Conservation (phyloP, 345 rosid genomes). For the Arabis alpina region DNA sequence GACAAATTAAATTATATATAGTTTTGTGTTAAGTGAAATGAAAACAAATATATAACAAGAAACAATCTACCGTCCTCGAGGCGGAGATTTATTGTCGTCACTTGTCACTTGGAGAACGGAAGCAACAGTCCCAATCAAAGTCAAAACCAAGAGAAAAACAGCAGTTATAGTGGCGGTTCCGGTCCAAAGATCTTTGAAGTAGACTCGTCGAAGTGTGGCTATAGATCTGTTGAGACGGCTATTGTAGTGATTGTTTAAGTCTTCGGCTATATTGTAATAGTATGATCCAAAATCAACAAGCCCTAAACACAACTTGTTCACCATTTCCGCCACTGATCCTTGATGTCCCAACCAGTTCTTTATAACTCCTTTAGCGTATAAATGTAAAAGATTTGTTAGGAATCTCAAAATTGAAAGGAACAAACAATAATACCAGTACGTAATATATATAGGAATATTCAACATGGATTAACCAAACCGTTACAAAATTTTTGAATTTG, state of each 20-base stretch:
- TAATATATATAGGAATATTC: too few relatives aligned
- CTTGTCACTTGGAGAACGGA: slow-evolving; percentile 33
- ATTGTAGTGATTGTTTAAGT: slow-evolving; percentile 1
- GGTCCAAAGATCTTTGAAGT: slow-evolving; percentile 46
- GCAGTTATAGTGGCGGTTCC: slow-evolving; percentile 29
- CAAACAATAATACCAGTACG: too few relatives aligned
- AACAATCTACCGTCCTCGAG: neutral
- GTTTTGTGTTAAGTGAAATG: neutral
- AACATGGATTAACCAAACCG: too few relatives aligned
- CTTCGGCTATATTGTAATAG: neutral
- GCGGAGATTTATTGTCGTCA: neutral
- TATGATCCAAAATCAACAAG: slow-evolving; percentile 1
- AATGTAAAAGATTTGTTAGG: neutral
- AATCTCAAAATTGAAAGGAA: neutral
- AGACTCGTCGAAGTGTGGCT: slow-evolving; percentile 35
- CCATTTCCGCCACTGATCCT: slow-evolving; percentile 35
- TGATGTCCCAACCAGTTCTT: slow-evolving; percentile 33
- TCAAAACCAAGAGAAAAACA: slow-evolving; percentile 25
- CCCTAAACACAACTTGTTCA: slow-evolving; percentile 39
- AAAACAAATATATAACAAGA: neutral
- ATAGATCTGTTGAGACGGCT: slow-evolving; percentile 4
- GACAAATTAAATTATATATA: neutral
- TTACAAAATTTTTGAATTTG: too few relatives aligned
- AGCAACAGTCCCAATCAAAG: slow-evolving; percentile 31
- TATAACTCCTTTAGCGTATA: slow-evolving; percentile 1